Evolutionary conservation across 192 early-diverging fungal species (phyloP), one percentile per base, ranked within the genome.

Genomic region (Phlyctochytrium planicorne): DNA sequence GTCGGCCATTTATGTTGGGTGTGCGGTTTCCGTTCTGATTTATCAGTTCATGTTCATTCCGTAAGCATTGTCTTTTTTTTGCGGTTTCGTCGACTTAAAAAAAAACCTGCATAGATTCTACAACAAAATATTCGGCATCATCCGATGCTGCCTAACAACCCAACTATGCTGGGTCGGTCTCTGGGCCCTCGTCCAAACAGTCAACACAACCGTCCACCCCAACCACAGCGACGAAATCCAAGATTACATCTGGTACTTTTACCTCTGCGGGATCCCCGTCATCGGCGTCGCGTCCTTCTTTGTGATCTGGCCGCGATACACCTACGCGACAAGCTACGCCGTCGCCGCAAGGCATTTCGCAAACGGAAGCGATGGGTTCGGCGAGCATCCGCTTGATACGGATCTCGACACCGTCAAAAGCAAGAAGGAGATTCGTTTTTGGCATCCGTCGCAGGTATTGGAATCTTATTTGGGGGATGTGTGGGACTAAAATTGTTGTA

Each of bases 31-130:
- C 24, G 65, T 63, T 1, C 53, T 63, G 24, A 34, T 71, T 2
- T 65, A 47, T 31, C 37, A 65, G 62, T 64, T 63, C 59, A 35
- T 71, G n/a, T 71, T 65, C 34, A 71, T 71, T 17, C 69, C 69
- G 69, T 71, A 47, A 71, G 69, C 30, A 25, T 12, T 47, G 6
- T 6, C 40, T 47, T 47, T 20, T 6, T 47, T 6, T 6, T 47
- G 20, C 20, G 40, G 6, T 47, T 14, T 47, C 10, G 40, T 47
- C 40, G 6, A 47, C 40, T 20, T 20, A 47, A 47, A 47, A 20
- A 20, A 47, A 20, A 47, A 47, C 10, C 20, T 6, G 40, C 40
- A 6, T 32, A 71, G 69, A 0, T 71, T 65, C 31, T 71, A 65
- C 53, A 65, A 65, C 31, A 71, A 71, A 35, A 53, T 40, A 36